These are phyloP conservation scores for Thalia dealbata DNA, from an alignment of 176 grass and related monocot species.

Conservation along the genomic window DNA sequence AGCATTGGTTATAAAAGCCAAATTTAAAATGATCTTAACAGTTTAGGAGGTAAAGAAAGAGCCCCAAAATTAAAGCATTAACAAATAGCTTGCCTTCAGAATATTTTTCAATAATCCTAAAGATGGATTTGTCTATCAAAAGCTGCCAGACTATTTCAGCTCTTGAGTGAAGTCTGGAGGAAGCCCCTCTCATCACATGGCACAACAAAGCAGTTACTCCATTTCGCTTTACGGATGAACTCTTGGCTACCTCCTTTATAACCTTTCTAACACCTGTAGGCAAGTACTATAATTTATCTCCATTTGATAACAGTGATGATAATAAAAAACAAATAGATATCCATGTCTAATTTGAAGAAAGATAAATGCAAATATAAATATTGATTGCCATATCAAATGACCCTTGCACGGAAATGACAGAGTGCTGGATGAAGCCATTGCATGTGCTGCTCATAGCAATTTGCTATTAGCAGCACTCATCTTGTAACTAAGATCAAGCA, in stretches of 20 bases:
- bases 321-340: background rate
- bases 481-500: no score
- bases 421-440: no score
- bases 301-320: background rate
- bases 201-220: conserved; percentile 62
- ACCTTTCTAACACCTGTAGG: conserved; percentile 53
- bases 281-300: background rate
- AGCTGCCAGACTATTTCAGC: conserved; percentile 58
- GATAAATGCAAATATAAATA: background rate
- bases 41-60: background rate
- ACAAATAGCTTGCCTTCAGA: conserved; percentile 41
- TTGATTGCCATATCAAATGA: background rate
- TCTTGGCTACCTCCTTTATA: conserved; percentile 50
- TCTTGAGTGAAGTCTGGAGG: conserved; percentile 66
- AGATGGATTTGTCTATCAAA: conserved; percentile 57
- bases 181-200: conserved; percentile 70
- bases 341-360: background rate
- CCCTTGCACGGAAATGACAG: background rate
- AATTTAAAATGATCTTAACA: background rate
- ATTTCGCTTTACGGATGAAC: conserved; percentile 39
- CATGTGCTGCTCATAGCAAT: no score
- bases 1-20: background rate
- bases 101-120: conserved; percentile 44
- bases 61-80: background rate
- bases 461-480: no score